These are phyloP conservation scores for Exophiala sp. DNA, from an alignment of 2,329 filamentous ascomycete species.

Conservation along the genomic window DNA sequence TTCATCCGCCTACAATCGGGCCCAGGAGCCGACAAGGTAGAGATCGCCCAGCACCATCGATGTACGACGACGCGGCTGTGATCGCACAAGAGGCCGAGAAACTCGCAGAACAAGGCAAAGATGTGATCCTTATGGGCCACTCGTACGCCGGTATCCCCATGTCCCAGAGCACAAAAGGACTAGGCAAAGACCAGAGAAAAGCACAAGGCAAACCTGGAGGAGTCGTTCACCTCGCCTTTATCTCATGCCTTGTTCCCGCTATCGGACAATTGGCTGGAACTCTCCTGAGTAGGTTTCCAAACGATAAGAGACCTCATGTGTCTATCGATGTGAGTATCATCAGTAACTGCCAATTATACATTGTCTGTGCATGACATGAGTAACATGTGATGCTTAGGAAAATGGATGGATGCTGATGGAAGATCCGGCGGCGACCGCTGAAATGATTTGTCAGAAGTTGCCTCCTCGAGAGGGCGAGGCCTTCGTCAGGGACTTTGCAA, in stretches of 20 bases:
- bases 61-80: slow-evolving; percentile 32
- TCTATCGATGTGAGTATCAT: background rate
- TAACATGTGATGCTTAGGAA: slow-evolving; percentile 10
- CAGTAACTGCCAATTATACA: background rate
- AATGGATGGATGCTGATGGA: slow-evolving; percentile 21
- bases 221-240: slow-evolving; percentile 33
- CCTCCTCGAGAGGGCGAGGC: slow-evolving; percentile 18
- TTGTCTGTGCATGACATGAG: background rate
- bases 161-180: slow-evolving; percentile 30
- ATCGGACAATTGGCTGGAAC: slow-evolving; percentile 21
- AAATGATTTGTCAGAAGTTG: slow-evolving; percentile 6
- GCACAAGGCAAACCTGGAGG: slow-evolving; percentile 31
- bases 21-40: background rate
- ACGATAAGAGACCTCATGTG: background rate
- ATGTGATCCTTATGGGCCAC: slow-evolving; percentile 35
- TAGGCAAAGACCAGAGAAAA: slow-evolving; percentile 32
- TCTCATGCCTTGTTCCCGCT: slow-evolving; percentile 35
- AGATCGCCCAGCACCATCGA: slow-evolving; percentile 24
- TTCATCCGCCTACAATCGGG: background rate
- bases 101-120: slow-evolving; percentile 33
- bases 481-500: slow-evolving; percentile 20
- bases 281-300: background rate
- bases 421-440: slow-evolving; percentile 1
- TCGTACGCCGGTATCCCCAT: slow-evolving; percentile 37
- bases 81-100: slow-evolving; percentile 28